Evolutionary conservation across 495 filamentous ascomycete species (phyloP).

Genomic region (Antarctomyces pellizariae): DNA sequence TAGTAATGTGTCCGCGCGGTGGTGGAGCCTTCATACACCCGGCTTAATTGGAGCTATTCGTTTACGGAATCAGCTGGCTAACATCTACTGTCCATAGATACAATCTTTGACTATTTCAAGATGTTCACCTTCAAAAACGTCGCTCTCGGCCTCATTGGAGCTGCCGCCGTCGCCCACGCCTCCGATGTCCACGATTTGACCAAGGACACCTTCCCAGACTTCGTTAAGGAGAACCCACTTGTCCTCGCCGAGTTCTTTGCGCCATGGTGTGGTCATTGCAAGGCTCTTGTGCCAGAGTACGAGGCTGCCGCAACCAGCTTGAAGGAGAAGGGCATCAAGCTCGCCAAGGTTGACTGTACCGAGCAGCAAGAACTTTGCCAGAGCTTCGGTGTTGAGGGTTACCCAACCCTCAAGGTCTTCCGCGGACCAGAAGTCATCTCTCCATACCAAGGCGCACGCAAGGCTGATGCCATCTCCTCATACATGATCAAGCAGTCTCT

Average conservation of each 20-base stretch:
- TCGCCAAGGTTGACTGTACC: slow-evolving; percentile 95
- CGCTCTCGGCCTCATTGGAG: slow-evolving; percentile 35
- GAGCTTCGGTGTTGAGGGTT: slow-evolving; percentile 77
- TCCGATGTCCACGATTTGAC: slow-evolving; percentile 72
- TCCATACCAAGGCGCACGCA: slow-evolving; percentile 73
- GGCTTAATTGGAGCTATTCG: slow-evolving; percentile 1
- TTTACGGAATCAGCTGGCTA: too few species aligned
- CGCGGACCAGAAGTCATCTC: slow-evolving; percentile 64
- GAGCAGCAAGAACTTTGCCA: slow-evolving; percentile 81
- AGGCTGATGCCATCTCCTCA: slow-evolving; percentile 79
- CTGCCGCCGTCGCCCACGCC: slow-evolving; percentile 32
- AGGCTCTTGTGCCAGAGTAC: slow-evolving; percentile 64
- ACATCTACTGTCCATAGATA: too few species aligned
- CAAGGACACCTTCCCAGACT: slow-evolving; percentile 64
- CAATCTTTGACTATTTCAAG: too few species aligned
- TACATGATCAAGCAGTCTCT: slow-evolving; percentile 99
- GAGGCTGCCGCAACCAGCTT: slow-evolving; percentile 80
- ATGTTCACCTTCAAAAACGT: slow-evolving; percentile 34
- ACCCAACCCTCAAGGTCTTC: slow-evolving; percentile 98
- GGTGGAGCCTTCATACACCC: too few species aligned
- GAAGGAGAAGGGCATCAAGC: slow-evolving; percentile 81
- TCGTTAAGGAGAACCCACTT: slow-evolving; percentile 64
- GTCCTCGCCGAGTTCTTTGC: slow-evolving; percentile 43
- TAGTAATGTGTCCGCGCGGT: too few species aligned
- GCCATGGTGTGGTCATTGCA: slow-evolving; percentile 44